These are phyloP conservation scores for Zelopaecilomyces penicillatus DNA, from an alignment of 2,329 filamentous ascomycete species.

Conservation along the genomic window DNA sequence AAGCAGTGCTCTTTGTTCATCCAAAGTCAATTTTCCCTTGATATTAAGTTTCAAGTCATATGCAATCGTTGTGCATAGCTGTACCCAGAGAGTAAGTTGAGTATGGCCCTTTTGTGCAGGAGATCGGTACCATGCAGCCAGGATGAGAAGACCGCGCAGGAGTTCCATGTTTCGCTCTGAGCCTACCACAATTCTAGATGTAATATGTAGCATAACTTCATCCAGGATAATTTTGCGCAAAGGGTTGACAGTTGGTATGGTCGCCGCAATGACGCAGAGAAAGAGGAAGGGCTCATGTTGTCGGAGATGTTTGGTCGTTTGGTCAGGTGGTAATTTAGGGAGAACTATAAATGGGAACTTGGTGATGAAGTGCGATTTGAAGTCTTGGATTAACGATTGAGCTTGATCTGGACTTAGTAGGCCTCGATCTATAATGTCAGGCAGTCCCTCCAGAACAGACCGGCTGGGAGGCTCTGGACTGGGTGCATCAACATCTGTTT, in stretches of 20 bases:
- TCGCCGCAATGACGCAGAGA: constrained; percentile 5
- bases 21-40: background rate
- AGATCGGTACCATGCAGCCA: constrained; percentile 8
- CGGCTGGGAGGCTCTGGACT: background rate
- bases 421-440: constrained; percentile 7
- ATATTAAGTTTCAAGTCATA: constrained; percentile 5
- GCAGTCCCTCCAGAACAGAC: constrained; percentile 3
- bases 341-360: constrained; percentile 8
- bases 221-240: constrained; percentile 4
- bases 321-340: background rate
- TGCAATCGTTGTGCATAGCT: constrained; percentile 4
- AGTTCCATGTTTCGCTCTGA: constrained; percentile 8
- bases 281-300: constrained; percentile 8
- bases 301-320: background rate
- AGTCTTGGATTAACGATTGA: constrained; percentile 1
- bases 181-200: constrained; percentile 6
- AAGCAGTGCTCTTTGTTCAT: constrained; percentile 7
- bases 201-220: constrained; percentile 8
- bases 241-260: constrained; percentile 2
- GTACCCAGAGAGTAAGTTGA: constrained; percentile 4
- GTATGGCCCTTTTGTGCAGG: constrained; percentile 7
- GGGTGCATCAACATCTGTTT: background rate
- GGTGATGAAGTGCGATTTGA: constrained; percentile 4
- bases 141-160: constrained; percentile 5
- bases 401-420: constrained; percentile 3